These are phyloP conservation scores for Colletotrichum liriopes DNA, from an alignment of 2,329 filamentous ascomycete species.

Conservation along the genomic window DNA sequence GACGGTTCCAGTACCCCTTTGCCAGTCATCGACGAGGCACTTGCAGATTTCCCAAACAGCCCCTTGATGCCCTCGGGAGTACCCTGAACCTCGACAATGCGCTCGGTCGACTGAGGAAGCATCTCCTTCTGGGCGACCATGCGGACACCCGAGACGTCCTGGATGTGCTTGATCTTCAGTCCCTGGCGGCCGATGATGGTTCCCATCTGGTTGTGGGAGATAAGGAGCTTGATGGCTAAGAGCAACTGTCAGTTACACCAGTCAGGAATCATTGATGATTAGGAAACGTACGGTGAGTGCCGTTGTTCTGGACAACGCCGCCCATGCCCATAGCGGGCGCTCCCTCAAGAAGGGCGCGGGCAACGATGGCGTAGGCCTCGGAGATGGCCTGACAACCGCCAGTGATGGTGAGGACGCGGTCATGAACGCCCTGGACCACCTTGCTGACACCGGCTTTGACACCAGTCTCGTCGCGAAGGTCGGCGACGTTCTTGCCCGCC, in stretches of 20 bases:
- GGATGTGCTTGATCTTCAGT: constrained; percentile 99
- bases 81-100: constrained; percentile 96
- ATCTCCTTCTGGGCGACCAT: constrained; percentile 99
- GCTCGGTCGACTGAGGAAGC: constrained; percentile 98
- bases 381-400: constrained; percentile 90
- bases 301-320: constrained; percentile 86
- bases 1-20: constrained; percentile 95
- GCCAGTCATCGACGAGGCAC: constrained; percentile 97
- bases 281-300: constrained; percentile 88
- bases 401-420: constrained; percentile 96
- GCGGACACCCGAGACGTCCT: constrained; percentile 94
- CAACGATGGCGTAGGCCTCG: constrained; percentile 93
- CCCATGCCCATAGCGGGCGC: constrained; percentile 97
- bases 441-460: constrained; percentile 99
- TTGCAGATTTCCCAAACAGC: constrained; percentile 99
- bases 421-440: constrained; percentile 96
- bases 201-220: constrained; percentile 99
- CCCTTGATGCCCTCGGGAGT: constrained; percentile 94
- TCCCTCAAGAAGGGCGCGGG: constrained; percentile 91
- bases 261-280: neutral
- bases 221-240: constrained; percentile 94
- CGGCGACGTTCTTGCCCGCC: constrained; percentile 97
- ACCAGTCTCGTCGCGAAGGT: constrained; percentile 96
- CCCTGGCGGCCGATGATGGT: constrained; percentile 98
- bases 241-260: constrained; percentile 44